These are phyloP conservation scores for Barnettozyma botsteinii DNA, from an alignment of 805 yeast species.

Conservation along the genomic window DNA sequence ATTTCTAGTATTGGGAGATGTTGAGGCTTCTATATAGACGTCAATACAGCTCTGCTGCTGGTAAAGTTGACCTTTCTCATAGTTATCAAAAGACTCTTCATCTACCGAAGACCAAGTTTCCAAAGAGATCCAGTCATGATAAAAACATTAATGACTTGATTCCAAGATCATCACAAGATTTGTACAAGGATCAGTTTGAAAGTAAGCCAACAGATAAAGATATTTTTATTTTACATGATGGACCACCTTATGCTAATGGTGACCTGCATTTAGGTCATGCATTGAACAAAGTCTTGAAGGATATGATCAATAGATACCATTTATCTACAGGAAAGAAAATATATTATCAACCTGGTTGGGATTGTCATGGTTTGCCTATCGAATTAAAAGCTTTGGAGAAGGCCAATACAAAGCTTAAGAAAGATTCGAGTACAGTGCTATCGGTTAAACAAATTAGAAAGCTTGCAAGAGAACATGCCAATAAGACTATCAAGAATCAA, in stretches of 20 bases:
- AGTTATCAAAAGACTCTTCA: conserved; percentile 23
- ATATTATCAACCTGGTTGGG: conserved; percentile 92
- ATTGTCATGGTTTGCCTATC: conserved; percentile 96
- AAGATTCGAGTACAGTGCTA: conserved; percentile 30
- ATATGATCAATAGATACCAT: conserved; percentile 70
- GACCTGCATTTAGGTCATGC: conserved; percentile 91
- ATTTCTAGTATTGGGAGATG: neutral
- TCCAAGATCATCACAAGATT: conserved; percentile 47
- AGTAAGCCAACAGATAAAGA: conserved; percentile 29
- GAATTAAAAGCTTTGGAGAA: conserved; percentile 75
- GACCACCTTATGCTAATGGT: conserved; percentile 98
- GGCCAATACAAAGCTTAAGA: conserved; percentile 30
- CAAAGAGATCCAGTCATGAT: conserved; percentile 49
- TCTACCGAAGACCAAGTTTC: conserved; percentile 66
- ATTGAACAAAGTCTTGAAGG: conserved; percentile 82
- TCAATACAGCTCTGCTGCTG: neutral
- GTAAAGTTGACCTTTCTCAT: conserved; percentile 17
- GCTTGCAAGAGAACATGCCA: conserved; percentile 67
- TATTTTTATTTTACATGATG: conserved; percentile 78
- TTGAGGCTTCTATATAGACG: conserved; percentile 1
- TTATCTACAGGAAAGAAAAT: conserved; percentile 57
- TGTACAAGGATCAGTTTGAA: conserved; percentile 60
- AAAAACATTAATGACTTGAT: conserved; percentile 38
- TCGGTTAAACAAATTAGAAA: conserved; percentile 52
- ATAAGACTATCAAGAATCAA: conserved; percentile 59